These are phyloP conservation scores for Elymus sibiricus DNA, from an alignment of 176 grass and related monocot species.

Conservation along the genomic window DNA sequence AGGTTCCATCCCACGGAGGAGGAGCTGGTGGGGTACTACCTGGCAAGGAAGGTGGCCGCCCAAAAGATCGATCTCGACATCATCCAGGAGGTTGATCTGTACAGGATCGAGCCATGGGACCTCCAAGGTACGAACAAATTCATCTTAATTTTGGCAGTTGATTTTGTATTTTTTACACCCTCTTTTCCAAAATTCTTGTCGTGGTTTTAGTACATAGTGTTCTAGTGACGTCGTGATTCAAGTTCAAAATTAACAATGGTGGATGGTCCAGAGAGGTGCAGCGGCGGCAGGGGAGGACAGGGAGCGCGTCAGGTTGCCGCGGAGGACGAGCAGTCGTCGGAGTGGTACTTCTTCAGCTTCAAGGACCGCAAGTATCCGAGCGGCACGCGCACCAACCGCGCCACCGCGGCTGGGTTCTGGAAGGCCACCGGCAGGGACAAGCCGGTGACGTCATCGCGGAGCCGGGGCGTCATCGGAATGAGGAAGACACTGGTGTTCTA, in stretches of 20 bases:
- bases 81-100: slow-evolving; percentile 81
- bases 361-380: slow-evolving; percentile 83
- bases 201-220: background rate
- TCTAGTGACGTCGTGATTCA: too few relatives aligned
- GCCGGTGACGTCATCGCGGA: slow-evolving; percentile 42
- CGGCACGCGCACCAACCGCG: slow-evolving; percentile 73
- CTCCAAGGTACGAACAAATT: slow-evolving; percentile 47
- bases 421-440: slow-evolving; percentile 93
- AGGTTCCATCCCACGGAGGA: slow-evolving; percentile 92
- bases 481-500: slow-evolving; percentile 88
- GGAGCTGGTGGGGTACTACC: slow-evolving; percentile 87
- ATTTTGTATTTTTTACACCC: too few relatives aligned
- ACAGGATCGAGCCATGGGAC: slow-evolving; percentile 83
- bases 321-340: background rate
- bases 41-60: slow-evolving; percentile 53
- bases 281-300: slow-evolving; percentile 21
- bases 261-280: slow-evolving; percentile 46
- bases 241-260: background rate
- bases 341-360: slow-evolving; percentile 80
- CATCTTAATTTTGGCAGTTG: too few relatives aligned
- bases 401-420: slow-evolving; percentile 81
- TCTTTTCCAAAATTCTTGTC: too few relatives aligned
- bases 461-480: slow-evolving; percentile 57
- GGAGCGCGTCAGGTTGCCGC: background rate
- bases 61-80: slow-evolving; percentile 58